Evolutionary conservation across 2,329 filamentous ascomycete species (phyloP).

Genomic region (Fusarium incarnatum): DNA sequence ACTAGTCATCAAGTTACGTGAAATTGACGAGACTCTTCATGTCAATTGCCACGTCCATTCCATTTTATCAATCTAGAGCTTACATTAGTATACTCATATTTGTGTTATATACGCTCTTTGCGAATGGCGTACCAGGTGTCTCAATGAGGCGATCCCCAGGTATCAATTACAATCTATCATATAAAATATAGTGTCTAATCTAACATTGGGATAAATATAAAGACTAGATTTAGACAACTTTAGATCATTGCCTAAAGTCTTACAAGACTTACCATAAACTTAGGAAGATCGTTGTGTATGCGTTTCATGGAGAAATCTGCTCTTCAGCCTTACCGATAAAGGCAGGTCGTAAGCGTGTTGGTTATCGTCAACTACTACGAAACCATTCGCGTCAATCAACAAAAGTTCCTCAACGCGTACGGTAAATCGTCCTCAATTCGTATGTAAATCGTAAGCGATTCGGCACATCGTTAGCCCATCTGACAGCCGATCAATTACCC

Average conservation of each 20-base stretch:
- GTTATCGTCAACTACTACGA: background rate
- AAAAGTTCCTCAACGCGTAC: background rate
- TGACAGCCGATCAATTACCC: constrained; percentile 17
- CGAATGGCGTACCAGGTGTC: rapidly evolving
- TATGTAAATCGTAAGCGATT: background rate
- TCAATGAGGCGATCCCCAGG: background rate
- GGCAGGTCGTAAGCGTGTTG: background rate
- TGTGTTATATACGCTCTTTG: background rate
- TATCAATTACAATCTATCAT: background rate
- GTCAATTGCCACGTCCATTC: background rate
- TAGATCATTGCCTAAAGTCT: background rate
- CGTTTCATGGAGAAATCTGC: background rate
- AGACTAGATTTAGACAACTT: rapidly evolving
- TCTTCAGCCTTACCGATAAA: background rate
- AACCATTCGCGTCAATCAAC: background rate
- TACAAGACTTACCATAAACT: background rate
- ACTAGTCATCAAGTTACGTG: background rate
- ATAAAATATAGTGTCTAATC: background rate
- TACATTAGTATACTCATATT: no score
- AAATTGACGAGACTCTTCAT: background rate
- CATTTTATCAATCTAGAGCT: no score
- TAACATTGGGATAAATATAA: background rate
- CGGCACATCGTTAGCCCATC: constrained; percentile 23
- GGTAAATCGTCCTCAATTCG: background rate
- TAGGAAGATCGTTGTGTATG: background rate